Percentiles rank a stretch among this genome's conserved stretches.
Conservation (phyloP, 306 rosid species). For the Castanea mollissima region DNA sequence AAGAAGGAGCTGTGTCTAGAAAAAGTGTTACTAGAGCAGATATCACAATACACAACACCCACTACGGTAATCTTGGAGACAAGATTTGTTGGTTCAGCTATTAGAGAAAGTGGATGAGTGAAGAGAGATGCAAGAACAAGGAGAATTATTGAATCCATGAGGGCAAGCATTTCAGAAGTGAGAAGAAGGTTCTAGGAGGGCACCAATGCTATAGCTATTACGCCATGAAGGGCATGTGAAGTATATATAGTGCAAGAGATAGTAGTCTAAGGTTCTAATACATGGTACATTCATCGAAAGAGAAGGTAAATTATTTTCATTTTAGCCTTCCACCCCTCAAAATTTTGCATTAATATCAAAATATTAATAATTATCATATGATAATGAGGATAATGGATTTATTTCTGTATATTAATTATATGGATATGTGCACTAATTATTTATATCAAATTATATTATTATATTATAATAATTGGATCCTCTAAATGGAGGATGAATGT, state of each 20-base stretch:
- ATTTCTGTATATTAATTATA: too few species aligned
- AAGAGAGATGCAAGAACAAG: constrained; percentile 33
- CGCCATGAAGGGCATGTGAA: not conserved
- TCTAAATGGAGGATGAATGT: too few species aligned
- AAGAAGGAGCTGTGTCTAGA: constrained; percentile 67
- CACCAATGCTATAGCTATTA: not conserved
- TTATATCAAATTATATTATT: too few species aligned
- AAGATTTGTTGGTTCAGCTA: constrained; percentile 26
- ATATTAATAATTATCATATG: too few species aligned
- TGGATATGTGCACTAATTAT: too few species aligned
- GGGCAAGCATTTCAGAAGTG: constrained; percentile 2
- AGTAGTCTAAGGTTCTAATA: too few species aligned
- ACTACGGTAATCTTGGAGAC: constrained; percentile 51
- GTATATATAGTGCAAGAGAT: not conserved
- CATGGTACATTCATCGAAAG: too few species aligned
- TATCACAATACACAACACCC: constrained; percentile 72
- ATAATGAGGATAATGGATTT: too few species aligned
- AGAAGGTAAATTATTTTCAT: too few species aligned
- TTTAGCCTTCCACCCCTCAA: too few species aligned
- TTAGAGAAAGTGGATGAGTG: constrained; percentile 17
- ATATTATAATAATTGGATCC: too few species aligned
- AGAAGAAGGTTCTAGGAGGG: constrained; percentile 30
- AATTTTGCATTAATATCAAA: too few species aligned
- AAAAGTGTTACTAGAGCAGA: constrained; percentile 56
- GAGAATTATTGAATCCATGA: constrained; percentile 48